Evolutionary conservation across 352 stramenopile genomes (phyloP), one percentile per base, ranked within the genome.

Genomic region (Saprolegnia parasitica): DNA sequence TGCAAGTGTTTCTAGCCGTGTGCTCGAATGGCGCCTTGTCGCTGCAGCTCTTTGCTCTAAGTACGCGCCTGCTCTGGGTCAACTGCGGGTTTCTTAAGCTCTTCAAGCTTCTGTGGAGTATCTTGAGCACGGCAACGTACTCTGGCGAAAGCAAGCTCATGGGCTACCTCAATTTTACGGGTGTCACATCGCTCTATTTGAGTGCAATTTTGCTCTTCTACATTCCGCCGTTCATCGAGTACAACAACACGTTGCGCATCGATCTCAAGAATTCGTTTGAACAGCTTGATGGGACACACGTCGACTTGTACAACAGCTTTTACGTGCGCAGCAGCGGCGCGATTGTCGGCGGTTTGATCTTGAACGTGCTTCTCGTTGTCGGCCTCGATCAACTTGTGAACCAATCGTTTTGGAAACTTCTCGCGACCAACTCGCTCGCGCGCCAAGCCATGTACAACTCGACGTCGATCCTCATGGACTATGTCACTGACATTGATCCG

Each of bases 361-460:
- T 9, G 1, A n/a, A 62, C n/a, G n/a, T n/a, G 11, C 32, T 63
- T 4, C 42, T 52, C n/a, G n/a, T n/a, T n/a, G n/a, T n/a, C 8
- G n/a, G 0, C 0, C 21, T 70, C 32, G 63, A 70, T 5, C 63
- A 70, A 2, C 1, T 13, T 16, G 29, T 61, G 10, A 6, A 61
- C 6, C 15, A 61, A 13, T 0, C 11, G n/a, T n/a, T n/a, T n/a
- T n/a, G n/a, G n/a, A n/a, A n/a, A n/a, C n/a, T n/a, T n/a, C n/a
- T n/a, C n/a, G n/a, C n/a, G n/a, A n/a, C n/a, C n/a, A n/a, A n/a
- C n/a, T n/a, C n/a, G n/a, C n/a, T 70, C 11, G 45, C 26, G 20
- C 63, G 63, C 1, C 63, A 70, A 45, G 63, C 47, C 0, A 54
- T 70, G 0, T 70, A 47, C 63, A 70, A 70, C 40, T 35, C 21